Evolutionary conservation across 2,329 filamentous ascomycete species (phyloP), one percentile per base, ranked within the genome.

Genomic region (Paecilomyces sp.): DNA sequence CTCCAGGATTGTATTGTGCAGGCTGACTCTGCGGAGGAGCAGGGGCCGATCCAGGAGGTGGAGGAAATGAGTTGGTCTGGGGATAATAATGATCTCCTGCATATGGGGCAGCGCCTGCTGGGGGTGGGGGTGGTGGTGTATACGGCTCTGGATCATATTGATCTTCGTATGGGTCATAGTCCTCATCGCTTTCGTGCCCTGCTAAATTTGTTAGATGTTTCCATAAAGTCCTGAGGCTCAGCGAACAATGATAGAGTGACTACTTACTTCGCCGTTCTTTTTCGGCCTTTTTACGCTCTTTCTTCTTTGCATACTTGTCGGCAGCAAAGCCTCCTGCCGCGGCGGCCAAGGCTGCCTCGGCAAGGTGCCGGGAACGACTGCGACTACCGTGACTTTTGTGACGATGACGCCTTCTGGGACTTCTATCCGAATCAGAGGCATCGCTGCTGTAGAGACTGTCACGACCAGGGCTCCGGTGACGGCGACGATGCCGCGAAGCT

Each of bases 321-420:
- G 83, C 83, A 53, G 82, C 82, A 63, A 83, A 74, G 25, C 81
- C 84, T 56, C 81, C 82, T 22, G 80, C 83, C 57, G 81, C 83
- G 61, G 84, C 84, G 56, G 83, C 83, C 30, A 83, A 78, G 28
- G 82, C 84, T 28, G 81, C 81, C 61, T 80, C 80, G 22, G 83
- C 83, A 28, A 83, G 60, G 8, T 74, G 75, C 47, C 72, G 73
- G n/a, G 75, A 76, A 30, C 74, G 70, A 59, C 75, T 75, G 55
- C 72, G 72, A 61, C 72, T 74, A 61, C 70, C 62, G 55, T 64
- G 61, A 61, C 70, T 68, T 47, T 66, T 65, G 53, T 72, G 67
- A 22, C 64, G 65, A 56, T 67, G 68, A 51, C 67, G 70, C 58
- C 70, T 65, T 36, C 71, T 69, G 54, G 68, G 70, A 36, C 68